These are phyloP conservation scores for Coelastrella sp. DNA, from an alignment of 139 green algal species.

Conservation along the genomic window DNA sequence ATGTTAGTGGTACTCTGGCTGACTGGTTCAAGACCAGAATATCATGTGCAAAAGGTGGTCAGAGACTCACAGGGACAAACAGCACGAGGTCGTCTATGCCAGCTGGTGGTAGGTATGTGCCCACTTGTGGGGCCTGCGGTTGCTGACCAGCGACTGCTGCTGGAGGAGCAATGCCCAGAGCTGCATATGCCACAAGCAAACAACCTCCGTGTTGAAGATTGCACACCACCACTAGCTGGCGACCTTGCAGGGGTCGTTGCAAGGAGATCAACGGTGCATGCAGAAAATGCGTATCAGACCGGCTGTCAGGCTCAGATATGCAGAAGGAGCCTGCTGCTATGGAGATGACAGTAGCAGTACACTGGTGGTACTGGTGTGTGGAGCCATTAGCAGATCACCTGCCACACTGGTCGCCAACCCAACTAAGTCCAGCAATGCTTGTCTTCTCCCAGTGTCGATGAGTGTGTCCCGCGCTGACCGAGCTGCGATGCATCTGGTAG, in stretches of 20 bases:
- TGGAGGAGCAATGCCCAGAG: neutral
- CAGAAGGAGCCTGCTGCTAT: neutral
- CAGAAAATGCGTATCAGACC: neutral
- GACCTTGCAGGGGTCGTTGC: too few species aligned
- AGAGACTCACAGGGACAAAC: slow-evolving; percentile 49
- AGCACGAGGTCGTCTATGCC: slow-evolving; percentile 53
- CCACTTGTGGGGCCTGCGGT: slow-evolving; percentile 43
- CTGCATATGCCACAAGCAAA: neutral
- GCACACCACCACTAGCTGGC: neutral
- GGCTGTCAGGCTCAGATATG: neutral
- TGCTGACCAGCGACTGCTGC: neutral
- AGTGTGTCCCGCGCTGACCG: neutral
- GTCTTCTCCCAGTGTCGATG: neutral
- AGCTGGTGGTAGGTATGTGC: slow-evolving; percentile 56
- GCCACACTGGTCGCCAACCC: neutral
- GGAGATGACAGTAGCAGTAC: neutral
- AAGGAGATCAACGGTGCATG: too few species aligned
- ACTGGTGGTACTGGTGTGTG: neutral
- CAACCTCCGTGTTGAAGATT: neutral
- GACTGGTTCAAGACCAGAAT: too few species aligned
- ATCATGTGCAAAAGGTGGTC: too few species aligned
- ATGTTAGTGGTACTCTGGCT: too few species aligned
- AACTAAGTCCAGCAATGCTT: neutral
- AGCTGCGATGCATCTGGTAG: neutral
- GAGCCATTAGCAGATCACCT: neutral